Evolutionary conservation across 768 basidiomycete genomes (phyloP).

Genomic region (Termitomyces sp.): DNA sequence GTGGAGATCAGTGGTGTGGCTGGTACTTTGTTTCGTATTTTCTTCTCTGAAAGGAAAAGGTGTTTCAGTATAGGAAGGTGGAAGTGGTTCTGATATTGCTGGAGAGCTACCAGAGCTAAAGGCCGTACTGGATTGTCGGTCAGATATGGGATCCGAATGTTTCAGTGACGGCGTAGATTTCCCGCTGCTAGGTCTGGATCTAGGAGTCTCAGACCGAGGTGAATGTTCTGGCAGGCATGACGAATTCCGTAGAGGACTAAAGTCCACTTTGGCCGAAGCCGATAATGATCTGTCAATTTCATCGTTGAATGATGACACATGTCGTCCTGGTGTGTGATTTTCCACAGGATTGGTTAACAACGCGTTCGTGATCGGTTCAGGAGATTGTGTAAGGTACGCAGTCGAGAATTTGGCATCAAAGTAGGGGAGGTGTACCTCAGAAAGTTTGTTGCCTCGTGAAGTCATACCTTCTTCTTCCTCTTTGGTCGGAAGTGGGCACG

Average conservation of each 20-base stretch:
- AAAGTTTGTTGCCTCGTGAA: background rate
- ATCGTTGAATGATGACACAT: background rate
- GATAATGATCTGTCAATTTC: background rate
- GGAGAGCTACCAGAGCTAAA: background rate
- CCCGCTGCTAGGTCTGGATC: background rate
- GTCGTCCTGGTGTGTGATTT: background rate
- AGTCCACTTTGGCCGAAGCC: background rate
- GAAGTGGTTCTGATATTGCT: background rate
- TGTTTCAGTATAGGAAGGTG: constrained; percentile 6
- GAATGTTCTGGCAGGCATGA: background rate
- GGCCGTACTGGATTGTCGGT: background rate
- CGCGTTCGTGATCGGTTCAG: background rate
- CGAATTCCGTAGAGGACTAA: background rate
- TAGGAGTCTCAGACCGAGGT: background rate
- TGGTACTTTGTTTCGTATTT: background rate
- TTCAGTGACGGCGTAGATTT: background rate
- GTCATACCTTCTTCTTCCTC: background rate
- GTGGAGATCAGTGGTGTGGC: background rate
- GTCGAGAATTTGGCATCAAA: background rate
- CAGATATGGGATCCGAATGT: background rate
- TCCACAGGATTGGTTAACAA: background rate
- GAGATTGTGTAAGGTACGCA: background rate
- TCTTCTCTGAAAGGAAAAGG: background rate
- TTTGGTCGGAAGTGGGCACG: background rate
- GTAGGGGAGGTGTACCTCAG: background rate